A percentile compares a stretch with the other conserved stretches of the same genome.
These are phyloP conservation scores for Baorangia bicolor DNA, from an alignment of 768 basidiomycete genomes.

Conservation along the genomic window DNA sequence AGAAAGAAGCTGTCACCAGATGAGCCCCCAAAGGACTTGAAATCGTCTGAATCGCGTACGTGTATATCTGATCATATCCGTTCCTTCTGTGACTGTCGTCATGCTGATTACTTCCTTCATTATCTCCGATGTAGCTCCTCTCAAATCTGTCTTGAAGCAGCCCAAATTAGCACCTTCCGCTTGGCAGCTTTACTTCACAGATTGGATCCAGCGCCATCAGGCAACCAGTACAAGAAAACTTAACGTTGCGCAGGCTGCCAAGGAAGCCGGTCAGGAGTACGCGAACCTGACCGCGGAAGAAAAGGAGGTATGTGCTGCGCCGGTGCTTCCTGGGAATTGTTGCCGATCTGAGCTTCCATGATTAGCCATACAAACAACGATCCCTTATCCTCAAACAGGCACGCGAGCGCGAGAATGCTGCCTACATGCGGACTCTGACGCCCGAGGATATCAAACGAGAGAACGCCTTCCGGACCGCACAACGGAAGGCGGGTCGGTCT, in stretches of 20 bases:
- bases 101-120: constrained; percentile 27
- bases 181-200: constrained; percentile 96
- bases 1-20: constrained; percentile 44
- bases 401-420: constrained; percentile 76
- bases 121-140: constrained; percentile 47
- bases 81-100: constrained; percentile 26
- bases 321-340: constrained; percentile 26
- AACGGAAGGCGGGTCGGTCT: constrained; percentile 90
- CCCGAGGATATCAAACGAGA: constrained; percentile 95
- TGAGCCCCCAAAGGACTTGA: constrained; percentile 38
- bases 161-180: constrained; percentile 92
- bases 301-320: constrained; percentile 65
- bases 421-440: constrained; percentile 85
- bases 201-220: constrained; percentile 89
- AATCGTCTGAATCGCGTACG: constrained; percentile 49
- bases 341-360: constrained; percentile 20
- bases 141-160: constrained; percentile 78
- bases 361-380: constrained; percentile 79
- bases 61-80: constrained; percentile 33
- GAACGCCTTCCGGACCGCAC: constrained; percentile 87
- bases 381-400: constrained; percentile 84
- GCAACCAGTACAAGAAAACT: constrained; percentile 78
- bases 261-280: constrained; percentile 91
- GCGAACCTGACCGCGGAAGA: constrained; percentile 72
- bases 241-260: constrained; percentile 93